phyloP scores from a whole-genome alignment of 805 yeast species.

The Candida boleticola region DNA sequence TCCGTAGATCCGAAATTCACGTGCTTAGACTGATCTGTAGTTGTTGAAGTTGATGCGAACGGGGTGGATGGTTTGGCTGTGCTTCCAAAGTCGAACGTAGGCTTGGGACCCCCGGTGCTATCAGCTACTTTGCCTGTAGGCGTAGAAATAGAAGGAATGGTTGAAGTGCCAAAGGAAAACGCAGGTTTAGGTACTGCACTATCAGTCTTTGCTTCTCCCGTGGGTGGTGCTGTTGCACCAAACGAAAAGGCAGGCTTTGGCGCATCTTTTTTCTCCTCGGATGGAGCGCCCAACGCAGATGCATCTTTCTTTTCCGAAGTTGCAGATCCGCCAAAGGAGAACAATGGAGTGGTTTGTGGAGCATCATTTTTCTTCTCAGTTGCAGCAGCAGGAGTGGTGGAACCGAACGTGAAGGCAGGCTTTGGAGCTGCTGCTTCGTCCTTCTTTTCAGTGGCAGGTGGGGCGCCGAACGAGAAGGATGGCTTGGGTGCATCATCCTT shows the following conservation, averaged over 20 bases:
- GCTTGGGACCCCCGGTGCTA: slow-evolving; percentile 13
- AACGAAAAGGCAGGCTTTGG: slow-evolving; percentile 13
- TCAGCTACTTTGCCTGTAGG: slow-evolving; percentile 5
- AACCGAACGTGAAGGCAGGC: slow-evolving; percentile 14
- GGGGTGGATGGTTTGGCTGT: slow-evolving; percentile 6
- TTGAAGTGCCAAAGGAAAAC: slow-evolving; percentile 13
- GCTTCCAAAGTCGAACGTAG: slow-evolving; percentile 15
- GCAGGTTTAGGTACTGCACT: slow-evolving; percentile 8
- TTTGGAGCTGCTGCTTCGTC: slow-evolving; percentile 5
- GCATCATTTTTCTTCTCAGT: slow-evolving; percentile 4
- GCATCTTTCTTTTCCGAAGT: slow-evolving; percentile 2
- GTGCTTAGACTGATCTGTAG: neutral
- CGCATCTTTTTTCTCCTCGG: slow-evolving; percentile 3
- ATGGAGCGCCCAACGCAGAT: neutral
- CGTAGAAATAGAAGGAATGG: neutral
- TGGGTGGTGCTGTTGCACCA: slow-evolving; percentile 12
- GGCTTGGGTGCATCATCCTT: slow-evolving; percentile 7
- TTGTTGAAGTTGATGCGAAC: slow-evolving; percentile 7
- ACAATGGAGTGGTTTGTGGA: no score
- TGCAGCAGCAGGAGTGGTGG: slow-evolving; percentile 2
- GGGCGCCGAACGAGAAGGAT: slow-evolving; percentile 14
- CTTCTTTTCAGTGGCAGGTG: slow-evolving; percentile 1
- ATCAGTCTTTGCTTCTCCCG: slow-evolving; percentile 7
- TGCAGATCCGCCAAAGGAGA: no score
- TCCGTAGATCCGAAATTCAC: neutral